Base-by-base conservation (phyloP, 345 rosid species). In the Kernera saxatilis region DNA sequence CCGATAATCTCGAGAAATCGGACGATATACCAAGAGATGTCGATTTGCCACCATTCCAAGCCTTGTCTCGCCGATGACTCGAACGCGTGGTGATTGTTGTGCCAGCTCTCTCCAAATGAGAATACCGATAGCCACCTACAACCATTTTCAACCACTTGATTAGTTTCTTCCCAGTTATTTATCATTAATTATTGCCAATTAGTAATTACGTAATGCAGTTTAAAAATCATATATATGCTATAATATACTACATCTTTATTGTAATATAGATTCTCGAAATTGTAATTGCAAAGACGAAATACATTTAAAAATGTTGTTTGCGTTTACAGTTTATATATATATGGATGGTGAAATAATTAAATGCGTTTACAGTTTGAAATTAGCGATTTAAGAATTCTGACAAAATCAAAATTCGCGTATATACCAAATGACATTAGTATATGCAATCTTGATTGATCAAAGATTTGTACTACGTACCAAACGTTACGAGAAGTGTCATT, bases 31-130 rank as follows among this genome's bases (percentile, higher is more conserved):
- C 79, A 76, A 45, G 75, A 62, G 4, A 76, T 61, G 54, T 76
- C 79, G 37, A 76, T 69, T 54, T 76, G 75, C 75, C 75, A 76
- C 79, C 79, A 76, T 43, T 76, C 79, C 27, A 76, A 39, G 71
- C 79, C 79, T 54, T 76, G 79, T 37, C 75, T 76, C 11, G 79
- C 79, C 4, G 79, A 76, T n/a, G 79, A 76, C 46, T 70, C 71
- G 21, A 76, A 76, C 1, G 79, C 79, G 2, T 76, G 79, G 53
- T 76, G 79, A 69, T 76, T 76, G 66, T 76, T 76, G 71, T 76
- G 79, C 79, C 78, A 74, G 36, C 78, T 74, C 40, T 74, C 78
- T 44, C 78, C 78, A 46, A 75, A 75, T 13, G 79, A 76, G 40
- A 69, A 76, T 37, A 76, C 70, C n/a, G 75, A 69, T 21, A 76